Percentiles rank a stretch among this genome's conserved stretches.
phyloP scores from a whole-genome alignment of 2,329 filamentous ascomycete species.

The Aspergillus sp. region DNA sequence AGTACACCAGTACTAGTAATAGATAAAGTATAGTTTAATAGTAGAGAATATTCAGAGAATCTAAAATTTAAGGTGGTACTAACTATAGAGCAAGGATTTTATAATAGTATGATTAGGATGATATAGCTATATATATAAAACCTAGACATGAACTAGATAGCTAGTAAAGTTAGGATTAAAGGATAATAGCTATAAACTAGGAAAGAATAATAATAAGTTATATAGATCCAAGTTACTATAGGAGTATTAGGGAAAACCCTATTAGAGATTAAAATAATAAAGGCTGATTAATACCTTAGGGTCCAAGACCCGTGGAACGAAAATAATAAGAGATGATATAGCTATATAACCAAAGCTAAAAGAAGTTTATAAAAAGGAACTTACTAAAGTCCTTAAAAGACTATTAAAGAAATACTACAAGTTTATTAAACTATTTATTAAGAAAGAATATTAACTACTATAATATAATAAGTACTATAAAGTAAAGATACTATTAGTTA shows the following conservation, averaged over 20 bases:
- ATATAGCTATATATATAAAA: not conserved
- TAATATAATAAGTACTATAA: not conserved
- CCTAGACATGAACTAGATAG: too few relatives aligned
- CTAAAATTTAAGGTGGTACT: not conserved
- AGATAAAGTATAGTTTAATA: not conserved
- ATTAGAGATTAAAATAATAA: too few relatives aligned
- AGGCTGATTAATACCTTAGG: too few relatives aligned
- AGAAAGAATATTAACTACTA: not conserved
- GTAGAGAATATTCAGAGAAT: not conserved
- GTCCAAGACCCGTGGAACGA: too few relatives aligned
- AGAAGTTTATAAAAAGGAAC: not conserved
- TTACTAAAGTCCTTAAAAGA: not conserved
- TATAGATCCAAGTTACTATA: too few relatives aligned
- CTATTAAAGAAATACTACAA: not conserved
- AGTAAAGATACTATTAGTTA: not conserved
- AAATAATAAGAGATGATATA: not conserved
- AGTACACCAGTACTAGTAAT: not conserved
- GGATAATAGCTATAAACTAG: too few relatives aligned
- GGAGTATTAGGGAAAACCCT: too few relatives aligned
- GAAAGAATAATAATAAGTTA: too few relatives aligned
- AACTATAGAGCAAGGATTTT: not conserved
- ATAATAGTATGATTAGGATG: not conserved
- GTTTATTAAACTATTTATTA: slow-evolving; percentile 2
- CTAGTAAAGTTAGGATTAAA: too few relatives aligned
- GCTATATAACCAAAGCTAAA: not conserved